Evolutionary conservation across 257 asterid species (phyloP).

Genomic region (Ilex asprella): DNA sequence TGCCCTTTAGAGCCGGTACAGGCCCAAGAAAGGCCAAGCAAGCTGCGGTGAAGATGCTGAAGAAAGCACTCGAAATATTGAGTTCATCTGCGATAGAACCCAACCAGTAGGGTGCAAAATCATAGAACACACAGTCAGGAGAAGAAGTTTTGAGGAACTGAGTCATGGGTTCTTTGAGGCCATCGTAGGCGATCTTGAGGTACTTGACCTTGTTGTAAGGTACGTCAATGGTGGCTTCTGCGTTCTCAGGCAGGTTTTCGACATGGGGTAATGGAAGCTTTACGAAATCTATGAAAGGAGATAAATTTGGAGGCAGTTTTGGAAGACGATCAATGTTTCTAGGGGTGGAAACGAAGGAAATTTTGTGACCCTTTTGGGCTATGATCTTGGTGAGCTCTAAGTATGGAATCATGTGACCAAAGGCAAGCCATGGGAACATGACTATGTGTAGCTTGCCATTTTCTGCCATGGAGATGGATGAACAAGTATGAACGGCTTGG

Average conservation of each 20-base stretch:
- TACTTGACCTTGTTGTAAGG: slow-evolving; percentile 19
- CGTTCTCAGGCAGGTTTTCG: slow-evolving; percentile 19
- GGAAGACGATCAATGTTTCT: slow-evolving; percentile 58
- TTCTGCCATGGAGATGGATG: too few relatives aligned
- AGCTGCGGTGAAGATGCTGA: slow-evolving; percentile 9
- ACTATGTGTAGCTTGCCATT: slow-evolving; percentile 3
- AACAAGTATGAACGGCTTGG: too few relatives aligned
- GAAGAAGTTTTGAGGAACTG: slow-evolving; percentile 8
- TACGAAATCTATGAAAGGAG: slow-evolving; percentile 23
- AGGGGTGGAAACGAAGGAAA: slow-evolving; percentile 49
- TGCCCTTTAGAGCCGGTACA: slow-evolving; percentile 4
- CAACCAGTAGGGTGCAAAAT: slow-evolving; percentile 28
- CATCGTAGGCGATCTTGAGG: slow-evolving; percentile 31
- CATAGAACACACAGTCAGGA: slow-evolving; percentile 32
- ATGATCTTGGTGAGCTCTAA: slow-evolving; percentile 42
- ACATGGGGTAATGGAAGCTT: slow-evolving; percentile 32
- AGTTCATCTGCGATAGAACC: slow-evolving; percentile 15
- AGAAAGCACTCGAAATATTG: slow-evolving; percentile 8
- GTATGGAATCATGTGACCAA: slow-evolving; percentile 56
- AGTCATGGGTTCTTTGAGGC: slow-evolving; percentile 17
- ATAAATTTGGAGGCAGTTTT: slow-evolving; percentile 25
- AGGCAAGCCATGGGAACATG: slow-evolving; percentile 64
- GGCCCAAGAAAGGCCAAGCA: slow-evolving; percentile 13
- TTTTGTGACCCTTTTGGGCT: slow-evolving; percentile 39
- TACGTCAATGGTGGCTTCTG: slow-evolving; percentile 27